These are phyloP conservation scores for Colletotrichum sp. DNA, from an alignment of 2,329 filamentous ascomycete species.

Conservation along the genomic window DNA sequence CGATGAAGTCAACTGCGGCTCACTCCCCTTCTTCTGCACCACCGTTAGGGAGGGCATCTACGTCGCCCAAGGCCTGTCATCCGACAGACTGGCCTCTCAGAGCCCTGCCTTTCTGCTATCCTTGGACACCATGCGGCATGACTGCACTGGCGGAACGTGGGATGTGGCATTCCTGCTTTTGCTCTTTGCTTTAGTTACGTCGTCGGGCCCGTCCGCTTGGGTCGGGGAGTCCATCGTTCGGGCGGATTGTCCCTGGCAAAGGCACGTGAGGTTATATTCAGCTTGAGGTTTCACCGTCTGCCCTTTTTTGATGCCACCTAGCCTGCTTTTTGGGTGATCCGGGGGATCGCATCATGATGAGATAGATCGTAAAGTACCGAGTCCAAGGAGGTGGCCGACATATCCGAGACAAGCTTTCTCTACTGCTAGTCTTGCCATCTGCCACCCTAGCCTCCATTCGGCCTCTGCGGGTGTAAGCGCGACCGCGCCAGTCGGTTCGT, in stretches of 20 bases:
- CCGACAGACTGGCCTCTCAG: neutral
- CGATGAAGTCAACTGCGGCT: slow-evolving; percentile 17
- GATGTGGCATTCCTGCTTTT: neutral
- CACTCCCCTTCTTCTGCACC: neutral
- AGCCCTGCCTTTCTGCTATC: neutral
- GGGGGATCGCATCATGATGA: neutral
- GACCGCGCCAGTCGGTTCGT: neutral
- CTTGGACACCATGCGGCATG: neutral
- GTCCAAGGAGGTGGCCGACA: neutral
- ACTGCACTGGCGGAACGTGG: neutral
- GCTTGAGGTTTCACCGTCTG: neutral
- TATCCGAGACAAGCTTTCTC: neutral
- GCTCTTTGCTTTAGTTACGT: neutral
- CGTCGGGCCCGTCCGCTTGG: neutral
- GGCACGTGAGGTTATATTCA: neutral
- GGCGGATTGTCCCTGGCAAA: neutral
- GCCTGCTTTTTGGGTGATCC: neutral
- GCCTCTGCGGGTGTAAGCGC: neutral
- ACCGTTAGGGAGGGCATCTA: neutral
- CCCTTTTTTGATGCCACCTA: neutral
- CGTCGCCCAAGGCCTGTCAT: slow-evolving; percentile 7
- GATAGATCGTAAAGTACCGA: neutral
- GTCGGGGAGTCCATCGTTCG: neutral
- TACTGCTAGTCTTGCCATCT: neutral
- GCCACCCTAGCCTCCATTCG: neutral